Evolutionary conservation across 257 asterid species (phyloP), one percentile per base, ranked within the genome.

Genomic region (Jasminum sambac): DNA sequence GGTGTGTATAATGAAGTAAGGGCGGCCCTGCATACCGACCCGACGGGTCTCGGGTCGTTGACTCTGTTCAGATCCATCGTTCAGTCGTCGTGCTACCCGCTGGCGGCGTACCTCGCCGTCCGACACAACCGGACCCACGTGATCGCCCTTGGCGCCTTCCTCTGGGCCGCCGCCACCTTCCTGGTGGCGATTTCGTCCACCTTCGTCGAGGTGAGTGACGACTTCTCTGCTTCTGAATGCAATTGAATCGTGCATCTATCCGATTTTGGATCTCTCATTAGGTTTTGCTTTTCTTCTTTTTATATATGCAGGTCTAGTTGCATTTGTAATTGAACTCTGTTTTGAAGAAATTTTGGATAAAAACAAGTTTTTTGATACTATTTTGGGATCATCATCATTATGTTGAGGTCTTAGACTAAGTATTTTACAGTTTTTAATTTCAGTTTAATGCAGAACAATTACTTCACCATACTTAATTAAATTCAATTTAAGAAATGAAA

Each of bases 1-100:
- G 98, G 95, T 0, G 98, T 90, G 0, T 93, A 86, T 80, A 90
- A 86, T 24, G 98, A 90, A 76, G 96, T 92, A 8, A 96, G 98
- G 0, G 88, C 77, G 14, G 89, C 95, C 10, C 80, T 93, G 77
- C 95, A 93, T 80, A 84, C 90, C n/a, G 96, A 82, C 65, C 98
- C 97, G 0, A 90, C 96, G 5, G 89, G 89, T 1, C 88, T 90
- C 11, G 98, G 96, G 71, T 89, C 94, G 0, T 81, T 89, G 24
- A 90, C 96, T 0, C 87, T 89, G 50, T 87, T 84, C 80, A 76
- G 95, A 73, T 88, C 95, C 70, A 83, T 93, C 2, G 97, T 90
- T 4, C 98, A 93, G 80, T 76, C 92, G 0, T 78, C 90, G 40
- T 90, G 96, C 76, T 93, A 87, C 85, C 97, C 97, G 0, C 87